Conservation (phyloP, 257 asterid genomes). For the Solanum paucissectum region DNA sequence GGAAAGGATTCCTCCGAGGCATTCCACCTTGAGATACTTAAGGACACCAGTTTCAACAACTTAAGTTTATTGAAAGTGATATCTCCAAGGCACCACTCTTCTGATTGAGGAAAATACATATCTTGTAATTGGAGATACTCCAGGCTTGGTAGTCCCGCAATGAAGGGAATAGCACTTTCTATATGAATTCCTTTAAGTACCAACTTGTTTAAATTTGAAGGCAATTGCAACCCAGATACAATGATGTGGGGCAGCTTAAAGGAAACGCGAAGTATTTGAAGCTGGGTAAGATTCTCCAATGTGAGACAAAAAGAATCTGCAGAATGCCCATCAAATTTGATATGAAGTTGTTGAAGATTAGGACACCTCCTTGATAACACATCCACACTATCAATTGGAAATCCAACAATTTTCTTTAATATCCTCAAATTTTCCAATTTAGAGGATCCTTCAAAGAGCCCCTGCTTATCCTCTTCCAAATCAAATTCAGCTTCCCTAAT, state of each 20-base stretch:
- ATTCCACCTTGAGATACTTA: not conserved
- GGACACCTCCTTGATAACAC: not conserved
- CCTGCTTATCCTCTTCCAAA: not conserved
- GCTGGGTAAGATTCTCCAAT: not conserved
- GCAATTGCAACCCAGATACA: not conserved
- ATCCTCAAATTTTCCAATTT: not conserved
- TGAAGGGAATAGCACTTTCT: accelerated
- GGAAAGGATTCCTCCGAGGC: not conserved
- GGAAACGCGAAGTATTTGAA: not conserved
- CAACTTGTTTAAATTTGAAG: not conserved
- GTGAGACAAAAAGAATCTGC: not conserved
- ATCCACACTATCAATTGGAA: not conserved
- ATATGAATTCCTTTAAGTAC: accelerated
- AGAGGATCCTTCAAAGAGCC: not conserved
- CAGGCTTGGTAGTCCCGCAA: not conserved
- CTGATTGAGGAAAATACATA: too few species aligned
- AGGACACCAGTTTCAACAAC: accelerated
- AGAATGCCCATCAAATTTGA: too few species aligned
- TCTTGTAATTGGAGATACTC: not conserved
- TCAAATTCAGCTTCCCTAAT: accelerated
- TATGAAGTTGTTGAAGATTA: not conserved
- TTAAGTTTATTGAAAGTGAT: not conserved
- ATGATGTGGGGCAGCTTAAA: accelerated
- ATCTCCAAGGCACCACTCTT: not conserved
- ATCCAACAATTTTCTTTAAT: accelerated